Percentiles rank a stretch among this genome's conserved stretches.
phyloP scores from a whole-genome alignment of 1,139 yeast genomes.

The Protomyces macrosporus region DNA sequence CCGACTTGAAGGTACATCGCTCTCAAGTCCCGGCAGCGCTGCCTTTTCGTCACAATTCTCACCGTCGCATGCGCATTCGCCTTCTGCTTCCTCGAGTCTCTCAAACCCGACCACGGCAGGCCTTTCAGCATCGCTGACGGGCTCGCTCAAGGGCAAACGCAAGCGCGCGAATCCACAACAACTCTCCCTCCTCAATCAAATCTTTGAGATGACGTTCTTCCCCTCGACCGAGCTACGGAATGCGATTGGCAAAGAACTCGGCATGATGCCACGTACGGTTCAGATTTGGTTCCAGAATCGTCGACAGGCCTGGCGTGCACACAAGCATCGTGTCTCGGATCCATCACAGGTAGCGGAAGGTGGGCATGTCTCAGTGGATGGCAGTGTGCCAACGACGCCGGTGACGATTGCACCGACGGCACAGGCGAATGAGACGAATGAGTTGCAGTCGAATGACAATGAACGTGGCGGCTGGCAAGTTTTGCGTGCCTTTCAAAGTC shows the following conservation, averaged over 20 bases:
- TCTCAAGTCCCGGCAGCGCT: neutral
- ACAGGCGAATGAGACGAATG: neutral
- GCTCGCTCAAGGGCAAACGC: slow-evolving; percentile 38
- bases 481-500: slow-evolving; percentile 14
- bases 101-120: neutral
- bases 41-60: neutral
- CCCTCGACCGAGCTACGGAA: slow-evolving; percentile 40
- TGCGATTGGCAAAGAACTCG: slow-evolving; percentile 39
- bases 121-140: neutral
- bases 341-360: neutral
- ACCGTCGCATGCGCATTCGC: neutral
- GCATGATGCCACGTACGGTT: slow-evolving; percentile 43
- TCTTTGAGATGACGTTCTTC: slow-evolving; percentile 40
- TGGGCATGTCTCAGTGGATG: neutral
- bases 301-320: slow-evolving; percentile 41
- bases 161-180: slow-evolving; percentile 41
- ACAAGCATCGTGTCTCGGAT: slow-evolving; percentile 30
- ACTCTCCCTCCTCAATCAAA: slow-evolving; percentile 38
- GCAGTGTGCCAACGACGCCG: too few species aligned
- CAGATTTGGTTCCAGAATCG: slow-evolving; percentile 43
- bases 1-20: neutral
- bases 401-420: neutral
- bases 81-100: neutral
- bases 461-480: slow-evolving; percentile 27
- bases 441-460: slow-evolving; percentile 10